Conservation (phyloP, 176 grass and related monocot genomes). For the Oryza rufipogon region DNA sequence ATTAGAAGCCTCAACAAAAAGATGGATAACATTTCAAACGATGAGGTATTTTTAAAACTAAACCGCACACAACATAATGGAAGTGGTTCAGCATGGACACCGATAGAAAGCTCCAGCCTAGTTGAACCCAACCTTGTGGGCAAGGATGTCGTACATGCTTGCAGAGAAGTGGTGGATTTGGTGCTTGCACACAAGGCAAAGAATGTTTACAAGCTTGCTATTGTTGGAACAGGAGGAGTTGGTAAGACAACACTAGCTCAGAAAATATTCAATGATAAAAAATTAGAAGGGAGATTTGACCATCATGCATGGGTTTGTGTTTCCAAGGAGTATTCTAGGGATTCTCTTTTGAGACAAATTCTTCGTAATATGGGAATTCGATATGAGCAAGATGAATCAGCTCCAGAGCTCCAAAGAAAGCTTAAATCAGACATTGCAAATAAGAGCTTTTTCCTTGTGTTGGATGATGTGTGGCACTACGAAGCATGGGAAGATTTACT, state of each 20-base stretch:
- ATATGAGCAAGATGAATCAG: not conserved
- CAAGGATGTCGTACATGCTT: not conserved
- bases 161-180: not conserved
- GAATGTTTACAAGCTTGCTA: not conserved
- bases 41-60: not conserved
- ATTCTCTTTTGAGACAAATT: conserved; percentile 11
- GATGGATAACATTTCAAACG: conserved; percentile 22
- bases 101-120: not conserved
- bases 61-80: not conserved
- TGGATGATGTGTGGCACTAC: not conserved
- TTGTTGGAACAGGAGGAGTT: conserved; percentile 35
- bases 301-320: conserved; percentile 43
- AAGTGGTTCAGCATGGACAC: not conserved
- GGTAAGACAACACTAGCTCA: conserved; percentile 51
- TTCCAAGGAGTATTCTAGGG: not conserved
- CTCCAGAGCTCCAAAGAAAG: too few species aligned
- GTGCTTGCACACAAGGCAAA: conserved; percentile 1
- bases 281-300: not conserved
- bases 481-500: too few species aligned
- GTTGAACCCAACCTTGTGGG: conserved; percentile 47
- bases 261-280: conserved; percentile 29
- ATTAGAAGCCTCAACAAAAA: not conserved
- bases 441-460: conserved; percentile 15
- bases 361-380: not conserved
- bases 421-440: too few species aligned